Evolutionary conservation across 441 rosid species (phyloP).

Genomic region (Jatropha multifida): DNA sequence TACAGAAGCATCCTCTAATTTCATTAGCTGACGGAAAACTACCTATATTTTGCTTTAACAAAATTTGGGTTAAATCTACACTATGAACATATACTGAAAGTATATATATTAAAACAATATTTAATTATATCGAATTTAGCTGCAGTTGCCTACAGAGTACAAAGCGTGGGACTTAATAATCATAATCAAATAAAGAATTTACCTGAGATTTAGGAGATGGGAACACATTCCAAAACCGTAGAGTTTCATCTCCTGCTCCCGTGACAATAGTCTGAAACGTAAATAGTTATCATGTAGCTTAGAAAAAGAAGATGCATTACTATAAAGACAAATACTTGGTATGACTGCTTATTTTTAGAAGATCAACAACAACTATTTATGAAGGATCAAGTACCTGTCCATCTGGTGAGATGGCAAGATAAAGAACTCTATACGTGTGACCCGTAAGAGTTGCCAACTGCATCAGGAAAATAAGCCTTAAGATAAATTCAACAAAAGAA

Average conservation of each 20-base stretch:
- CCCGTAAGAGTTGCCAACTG: constrained; percentile 97
- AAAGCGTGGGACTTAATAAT: neutral
- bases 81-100: neutral
- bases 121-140: neutral
- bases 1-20: neutral
- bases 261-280: constrained; percentile 80
- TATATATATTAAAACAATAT: neutral
- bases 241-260: constrained; percentile 97
- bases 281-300: neutral
- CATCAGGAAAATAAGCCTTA: constrained; percentile 23
- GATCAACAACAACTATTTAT: neutral
- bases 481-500: constrained; percentile 1
- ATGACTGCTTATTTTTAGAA: constrained; percentile 6
- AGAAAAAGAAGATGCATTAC: neutral
- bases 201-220: constrained; percentile 96
- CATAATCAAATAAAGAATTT: constrained; percentile 14
- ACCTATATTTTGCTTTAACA: neutral
- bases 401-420: constrained; percentile 96
- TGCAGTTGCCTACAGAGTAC: neutral
- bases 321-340: neutral
- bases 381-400: constrained; percentile 60
- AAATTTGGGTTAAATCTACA: neutral
- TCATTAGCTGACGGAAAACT: neutral
- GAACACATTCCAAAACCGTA: constrained; percentile 95
- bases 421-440: constrained; percentile 84